Evolutionary conservation across 257 asterid genomes (phyloP).

Genomic region (Echites panduratus): DNA sequence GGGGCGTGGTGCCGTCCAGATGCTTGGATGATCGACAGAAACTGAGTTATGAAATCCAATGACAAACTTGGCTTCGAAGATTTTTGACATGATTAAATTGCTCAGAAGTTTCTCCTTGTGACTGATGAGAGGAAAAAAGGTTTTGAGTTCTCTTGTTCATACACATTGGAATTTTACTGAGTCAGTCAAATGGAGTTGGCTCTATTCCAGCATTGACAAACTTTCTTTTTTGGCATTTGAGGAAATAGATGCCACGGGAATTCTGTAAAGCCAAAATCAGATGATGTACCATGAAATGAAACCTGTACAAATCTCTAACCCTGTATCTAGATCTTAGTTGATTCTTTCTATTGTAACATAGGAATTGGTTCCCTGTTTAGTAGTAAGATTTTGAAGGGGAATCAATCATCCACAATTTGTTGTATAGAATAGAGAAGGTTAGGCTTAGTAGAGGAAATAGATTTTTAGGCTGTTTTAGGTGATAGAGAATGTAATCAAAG

Average conservation of each 20-base stretch:
- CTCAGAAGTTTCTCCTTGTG: conserved; percentile 7
- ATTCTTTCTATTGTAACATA: conserved; percentile 55
- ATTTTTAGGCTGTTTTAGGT: conserved; percentile 28
- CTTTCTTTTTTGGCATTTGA: conserved; percentile 8
- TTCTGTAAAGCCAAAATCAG: conserved; percentile 26
- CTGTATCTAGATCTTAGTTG: conserved; percentile 42
- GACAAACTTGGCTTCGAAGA: conserved; percentile 9
- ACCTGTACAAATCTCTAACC: conserved; percentile 59
- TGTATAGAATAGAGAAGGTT: conserved; percentile 53
- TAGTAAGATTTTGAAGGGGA: conserved; percentile 27
- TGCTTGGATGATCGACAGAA: conserved; percentile 28
- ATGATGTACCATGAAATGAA: conserved; percentile 30
- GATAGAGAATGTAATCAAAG: conserved; percentile 23
- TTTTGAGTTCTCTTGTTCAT: conserved; percentile 1
- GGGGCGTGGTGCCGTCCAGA: conserved; percentile 17
- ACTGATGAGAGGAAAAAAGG: conserved; percentile 2
- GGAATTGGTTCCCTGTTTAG: conserved; percentile 31
- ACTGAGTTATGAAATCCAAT: conserved; percentile 13
- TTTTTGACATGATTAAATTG: conserved; percentile 13
- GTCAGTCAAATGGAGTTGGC: conserved; percentile 15
- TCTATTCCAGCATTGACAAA: conserved; percentile 13
- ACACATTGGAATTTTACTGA: conserved; percentile 5
- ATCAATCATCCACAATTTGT: conserved; percentile 31
- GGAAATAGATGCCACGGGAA: conserved; percentile 20
- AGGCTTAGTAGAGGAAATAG: conserved; percentile 31